Conservation (phyloP, 2,329 filamentous ascomycete species). For the Biscogniauxia mediterranea region DNA sequence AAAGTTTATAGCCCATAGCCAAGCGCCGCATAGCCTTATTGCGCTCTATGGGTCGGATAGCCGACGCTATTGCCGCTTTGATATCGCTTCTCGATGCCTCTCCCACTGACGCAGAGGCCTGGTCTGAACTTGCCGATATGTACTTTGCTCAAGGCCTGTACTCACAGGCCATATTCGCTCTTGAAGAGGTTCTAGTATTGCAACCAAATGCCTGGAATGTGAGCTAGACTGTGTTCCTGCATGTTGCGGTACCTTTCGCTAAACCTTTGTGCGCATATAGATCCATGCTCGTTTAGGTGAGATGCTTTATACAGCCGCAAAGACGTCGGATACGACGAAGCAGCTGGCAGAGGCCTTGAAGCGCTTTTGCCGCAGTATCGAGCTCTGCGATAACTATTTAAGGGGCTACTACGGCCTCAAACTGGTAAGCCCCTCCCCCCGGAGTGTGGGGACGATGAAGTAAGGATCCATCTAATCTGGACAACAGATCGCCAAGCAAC, state of each 20-base stretch:
- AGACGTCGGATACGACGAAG: conserved; percentile 45
- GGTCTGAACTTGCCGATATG: conserved; percentile 86
- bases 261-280: conserved; percentile 42
- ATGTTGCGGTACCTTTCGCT: conserved; percentile 21
- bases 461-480: conserved; percentile 22
- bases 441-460: background rate
- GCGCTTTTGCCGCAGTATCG: conserved; percentile 85
- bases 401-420: conserved; percentile 92
- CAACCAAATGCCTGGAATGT: conserved; percentile 95
- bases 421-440: conserved; percentile 50
- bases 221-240: conserved; percentile 35
- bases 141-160: conserved; percentile 79
- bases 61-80: conserved; percentile 74
- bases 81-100: conserved; percentile 75
- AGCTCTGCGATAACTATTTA: conserved; percentile 90
- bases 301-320: conserved; percentile 69
- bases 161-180: conserved; percentile 78
- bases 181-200: conserved; percentile 87
- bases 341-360: conserved; percentile 72
- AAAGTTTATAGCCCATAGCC: conserved; percentile 62
- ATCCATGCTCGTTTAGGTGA: conserved; percentile 87
- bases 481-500: conserved; percentile 46
- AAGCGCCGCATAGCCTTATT: conserved; percentile 84
- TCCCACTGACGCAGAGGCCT: conserved; percentile 88
- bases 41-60: conserved; percentile 64